These are phyloP conservation scores for Xylaria venustula DNA, from an alignment of 495 filamentous ascomycete genomes.

Conservation along the genomic window DNA sequence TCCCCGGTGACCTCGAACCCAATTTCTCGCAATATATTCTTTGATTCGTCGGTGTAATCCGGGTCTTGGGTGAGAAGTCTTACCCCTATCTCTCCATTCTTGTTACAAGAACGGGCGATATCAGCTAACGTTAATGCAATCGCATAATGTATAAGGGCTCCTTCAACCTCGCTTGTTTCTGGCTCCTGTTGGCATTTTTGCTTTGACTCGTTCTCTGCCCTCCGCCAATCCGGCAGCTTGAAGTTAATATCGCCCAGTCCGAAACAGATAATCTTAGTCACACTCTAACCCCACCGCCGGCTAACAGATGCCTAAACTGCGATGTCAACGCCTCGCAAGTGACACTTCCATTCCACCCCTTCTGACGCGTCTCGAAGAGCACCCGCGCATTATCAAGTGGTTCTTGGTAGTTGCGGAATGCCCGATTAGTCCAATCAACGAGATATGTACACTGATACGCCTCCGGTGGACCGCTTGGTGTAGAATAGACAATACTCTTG, in stretches of 20 bases:
- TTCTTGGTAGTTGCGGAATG: constrained; percentile 32
- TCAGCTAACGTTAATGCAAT: constrained; percentile 18
- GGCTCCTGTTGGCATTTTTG: constrained; percentile 28
- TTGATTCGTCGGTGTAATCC: constrained; percentile 32
- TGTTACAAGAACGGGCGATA: not conserved
- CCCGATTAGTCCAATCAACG: constrained; percentile 37
- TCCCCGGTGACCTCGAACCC: constrained; percentile 39
- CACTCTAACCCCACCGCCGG: constrained; percentile 14
- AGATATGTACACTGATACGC: constrained; percentile 40
- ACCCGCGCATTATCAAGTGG: constrained; percentile 24
- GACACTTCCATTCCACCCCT: not conserved
- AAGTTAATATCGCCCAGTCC: constrained; percentile 38
- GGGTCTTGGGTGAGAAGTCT: constrained; percentile 38
- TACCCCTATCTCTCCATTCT: constrained; percentile 21
- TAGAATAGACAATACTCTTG: constrained; percentile 9
- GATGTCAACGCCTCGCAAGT: constrained; percentile 6
- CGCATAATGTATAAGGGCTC: constrained; percentile 1
- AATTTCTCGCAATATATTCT: constrained; percentile 34
- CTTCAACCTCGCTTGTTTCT: constrained; percentile 21
- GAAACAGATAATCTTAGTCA: constrained; percentile 42
- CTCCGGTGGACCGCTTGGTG: constrained; percentile 29
- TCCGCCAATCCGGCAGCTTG: constrained; percentile 29
- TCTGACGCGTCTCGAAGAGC: not conserved
- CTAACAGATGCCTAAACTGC: constrained; percentile 29
- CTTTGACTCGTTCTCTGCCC: constrained; percentile 22